Percentiles rank a stretch among this genome's conserved stretches.
phyloP scores from a whole-genome alignment of 768 basidiomycete species.

The Trametopsis cervina region DNA sequence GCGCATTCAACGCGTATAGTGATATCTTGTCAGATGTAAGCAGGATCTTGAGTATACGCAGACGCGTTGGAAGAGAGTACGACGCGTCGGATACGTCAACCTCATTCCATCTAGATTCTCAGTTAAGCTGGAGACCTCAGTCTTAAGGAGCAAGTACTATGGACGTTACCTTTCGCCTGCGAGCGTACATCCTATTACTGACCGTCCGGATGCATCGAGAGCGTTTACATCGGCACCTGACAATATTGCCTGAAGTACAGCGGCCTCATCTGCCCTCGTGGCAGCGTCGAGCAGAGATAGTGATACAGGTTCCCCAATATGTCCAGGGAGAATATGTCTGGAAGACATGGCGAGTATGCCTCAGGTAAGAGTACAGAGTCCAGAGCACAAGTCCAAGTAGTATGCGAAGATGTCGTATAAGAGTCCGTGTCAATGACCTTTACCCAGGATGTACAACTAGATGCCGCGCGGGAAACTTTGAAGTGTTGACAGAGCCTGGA shows the following conservation, averaged over 20 bases:
- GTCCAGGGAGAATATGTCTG: not conserved
- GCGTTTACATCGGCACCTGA: constrained; percentile 66
- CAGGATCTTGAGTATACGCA: constrained; percentile 50
- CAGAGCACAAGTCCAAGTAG: not conserved
- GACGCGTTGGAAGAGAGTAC: constrained; percentile 49
- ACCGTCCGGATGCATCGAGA: constrained; percentile 52
- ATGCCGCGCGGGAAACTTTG: too few relatives aligned
- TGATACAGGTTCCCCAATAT: not conserved
- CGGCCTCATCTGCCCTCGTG: constrained; percentile 46
- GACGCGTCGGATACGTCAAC: constrained; percentile 68
- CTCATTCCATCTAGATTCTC: constrained; percentile 50
- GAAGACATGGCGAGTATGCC: not conserved
- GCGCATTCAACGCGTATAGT: constrained; percentile 67
- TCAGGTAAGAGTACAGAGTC: not conserved
- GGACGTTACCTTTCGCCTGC: constrained; percentile 56
- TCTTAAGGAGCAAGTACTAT: not conserved
- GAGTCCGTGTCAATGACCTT: not conserved
- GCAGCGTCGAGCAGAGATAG: constrained; percentile 34
- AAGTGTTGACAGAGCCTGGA: not conserved
- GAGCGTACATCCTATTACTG: constrained; percentile 60
- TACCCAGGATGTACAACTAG: too few relatives aligned
- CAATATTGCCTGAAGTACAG: constrained; percentile 44
- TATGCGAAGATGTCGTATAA: not conserved
- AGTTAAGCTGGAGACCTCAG: constrained; percentile 6
- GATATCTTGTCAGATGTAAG: constrained; percentile 52